These are phyloP conservation scores for Talaromyces piceae DNA, from an alignment of 2,329 filamentous ascomycete genomes.

Conservation along the genomic window DNA sequence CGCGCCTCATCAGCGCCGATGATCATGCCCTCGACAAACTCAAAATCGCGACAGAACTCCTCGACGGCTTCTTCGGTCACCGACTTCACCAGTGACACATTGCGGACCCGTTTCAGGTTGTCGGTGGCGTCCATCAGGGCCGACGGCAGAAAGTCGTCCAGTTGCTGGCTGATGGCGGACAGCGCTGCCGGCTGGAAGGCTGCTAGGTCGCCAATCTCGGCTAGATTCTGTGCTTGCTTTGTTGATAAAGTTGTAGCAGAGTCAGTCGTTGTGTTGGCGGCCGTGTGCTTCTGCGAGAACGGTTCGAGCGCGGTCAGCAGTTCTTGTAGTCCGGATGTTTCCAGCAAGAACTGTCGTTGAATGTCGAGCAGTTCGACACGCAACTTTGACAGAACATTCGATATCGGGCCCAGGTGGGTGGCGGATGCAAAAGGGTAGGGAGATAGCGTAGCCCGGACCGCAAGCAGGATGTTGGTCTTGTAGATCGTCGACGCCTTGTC, in stretches of 20 bases:
- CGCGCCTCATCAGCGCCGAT: slow-evolving; percentile 50
- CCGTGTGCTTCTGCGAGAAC: slow-evolving; percentile 22
- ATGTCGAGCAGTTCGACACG: slow-evolving; percentile 52
- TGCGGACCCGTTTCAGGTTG: slow-evolving; percentile 66
- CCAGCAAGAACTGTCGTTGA: slow-evolving; percentile 66
- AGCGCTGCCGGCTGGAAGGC: slow-evolving; percentile 56
- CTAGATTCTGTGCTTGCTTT: slow-evolving; percentile 36
- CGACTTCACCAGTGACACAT: slow-evolving; percentile 61
- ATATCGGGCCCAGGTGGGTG: slow-evolving; percentile 51
- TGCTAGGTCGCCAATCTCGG: slow-evolving; percentile 47
- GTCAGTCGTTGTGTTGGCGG: slow-evolving; percentile 2
- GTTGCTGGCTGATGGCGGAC: slow-evolving; percentile 60
- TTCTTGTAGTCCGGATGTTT: slow-evolving; percentile 63
- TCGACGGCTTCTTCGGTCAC: slow-evolving; percentile 79
- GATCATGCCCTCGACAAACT: slow-evolving; percentile 56
- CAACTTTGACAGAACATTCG: slow-evolving; percentile 41
- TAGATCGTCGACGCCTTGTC: slow-evolving; percentile 42
- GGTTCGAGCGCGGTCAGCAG: slow-evolving; percentile 54
- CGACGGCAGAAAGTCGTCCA: slow-evolving; percentile 88
- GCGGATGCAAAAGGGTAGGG: slow-evolving; percentile 55
- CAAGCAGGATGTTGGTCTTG: slow-evolving; percentile 40
- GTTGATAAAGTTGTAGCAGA: not conserved
- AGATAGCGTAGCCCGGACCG: slow-evolving; percentile 30
- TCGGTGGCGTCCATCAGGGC: slow-evolving; percentile 88
- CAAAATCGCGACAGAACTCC: slow-evolving; percentile 79